Evolutionary conservation across 2,329 filamentous ascomycete species (phyloP).

Genomic region (Diplocarpon mali): DNA sequence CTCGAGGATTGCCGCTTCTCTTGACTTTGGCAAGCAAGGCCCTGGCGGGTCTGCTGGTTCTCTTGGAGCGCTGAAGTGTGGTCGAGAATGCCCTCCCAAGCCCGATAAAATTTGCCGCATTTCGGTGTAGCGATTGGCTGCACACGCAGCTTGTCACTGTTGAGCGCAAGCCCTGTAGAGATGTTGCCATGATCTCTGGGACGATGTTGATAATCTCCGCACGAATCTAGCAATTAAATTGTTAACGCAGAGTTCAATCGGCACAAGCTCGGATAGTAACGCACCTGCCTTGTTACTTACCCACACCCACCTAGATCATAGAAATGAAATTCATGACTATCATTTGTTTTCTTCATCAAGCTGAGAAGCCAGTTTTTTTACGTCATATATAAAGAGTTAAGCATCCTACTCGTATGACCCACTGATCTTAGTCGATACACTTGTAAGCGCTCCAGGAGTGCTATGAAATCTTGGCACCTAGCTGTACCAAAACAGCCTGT

Average conservation of each 20-base stretch:
- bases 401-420: too few relatives aligned
- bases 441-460: too few relatives aligned
- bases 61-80: constrained; percentile 12
- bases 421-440: too few relatives aligned
- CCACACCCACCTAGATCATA: too few relatives aligned
- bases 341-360: too few relatives aligned
- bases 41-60: constrained; percentile 2
- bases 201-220: background rate
- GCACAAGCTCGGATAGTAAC: too few relatives aligned
- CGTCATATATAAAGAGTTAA: too few relatives aligned
- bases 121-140: constrained; percentile 8
- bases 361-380: too few relatives aligned
- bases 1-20: constrained; percentile 5
- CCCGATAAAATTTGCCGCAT: constrained; percentile 15
- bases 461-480: background rate
- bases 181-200: constrained; percentile 22
- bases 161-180: constrained; percentile 23
- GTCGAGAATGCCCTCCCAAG: constrained; percentile 18
- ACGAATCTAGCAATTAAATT: too few relatives aligned
- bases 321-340: too few relatives aligned
- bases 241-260: too few relatives aligned
- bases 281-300: too few relatives aligned
- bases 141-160: constrained; percentile 20
- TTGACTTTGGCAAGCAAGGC: constrained; percentile 4
- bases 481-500: background rate